phyloP scores from a whole-genome alignment of 371 early-diverging fungal genomes.

The Rhizopus stolonifer region DNA sequence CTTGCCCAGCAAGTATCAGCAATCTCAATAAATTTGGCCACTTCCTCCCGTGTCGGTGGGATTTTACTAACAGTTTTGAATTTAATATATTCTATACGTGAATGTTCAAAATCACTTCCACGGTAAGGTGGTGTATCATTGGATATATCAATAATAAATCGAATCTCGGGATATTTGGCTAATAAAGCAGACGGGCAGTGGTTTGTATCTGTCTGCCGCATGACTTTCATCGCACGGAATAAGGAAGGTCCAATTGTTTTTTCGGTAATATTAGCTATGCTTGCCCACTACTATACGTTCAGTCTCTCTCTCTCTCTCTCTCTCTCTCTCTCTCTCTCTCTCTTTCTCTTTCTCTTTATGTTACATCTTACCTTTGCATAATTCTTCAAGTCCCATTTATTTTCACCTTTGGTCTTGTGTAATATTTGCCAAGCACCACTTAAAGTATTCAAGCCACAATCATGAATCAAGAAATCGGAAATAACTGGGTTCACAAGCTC shows the following conservation, averaged over 20 bases:
- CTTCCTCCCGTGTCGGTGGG: slow-evolving; percentile 63
- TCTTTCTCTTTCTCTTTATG: too few species aligned
- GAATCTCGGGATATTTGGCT: slow-evolving; percentile 63
- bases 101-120: slow-evolving; percentile 58
- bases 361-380: slow-evolving; percentile 56
- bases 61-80: slow-evolving; percentile 67
- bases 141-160: slow-evolving; percentile 54
- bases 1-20: slow-evolving; percentile 57
- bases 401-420: slow-evolving; percentile 55
- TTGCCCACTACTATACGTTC: slow-evolving; percentile 55
- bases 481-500: slow-evolving; percentile 68
- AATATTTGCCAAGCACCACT: slow-evolving; percentile 65
- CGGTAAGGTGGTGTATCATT: slow-evolving; percentile 67
- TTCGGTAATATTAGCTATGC: slow-evolving; percentile 53
- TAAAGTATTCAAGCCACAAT: slow-evolving; percentile 55
- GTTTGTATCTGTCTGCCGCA: slow-evolving; percentile 66
- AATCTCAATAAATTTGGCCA: slow-evolving; percentile 52
- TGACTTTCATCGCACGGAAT: slow-evolving; percentile 61
- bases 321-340: neutral
- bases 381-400: slow-evolving; percentile 72
- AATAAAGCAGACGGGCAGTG: slow-evolving; percentile 65
- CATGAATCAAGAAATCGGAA: slow-evolving; percentile 64
- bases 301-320: neutral
- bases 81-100: slow-evolving; percentile 62
- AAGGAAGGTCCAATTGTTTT: slow-evolving; percentile 52